These are phyloP conservation scores for Teratosphaeria epicoccoides DNA, from an alignment of 2,329 filamentous ascomycete genomes.

Conservation along the genomic window DNA sequence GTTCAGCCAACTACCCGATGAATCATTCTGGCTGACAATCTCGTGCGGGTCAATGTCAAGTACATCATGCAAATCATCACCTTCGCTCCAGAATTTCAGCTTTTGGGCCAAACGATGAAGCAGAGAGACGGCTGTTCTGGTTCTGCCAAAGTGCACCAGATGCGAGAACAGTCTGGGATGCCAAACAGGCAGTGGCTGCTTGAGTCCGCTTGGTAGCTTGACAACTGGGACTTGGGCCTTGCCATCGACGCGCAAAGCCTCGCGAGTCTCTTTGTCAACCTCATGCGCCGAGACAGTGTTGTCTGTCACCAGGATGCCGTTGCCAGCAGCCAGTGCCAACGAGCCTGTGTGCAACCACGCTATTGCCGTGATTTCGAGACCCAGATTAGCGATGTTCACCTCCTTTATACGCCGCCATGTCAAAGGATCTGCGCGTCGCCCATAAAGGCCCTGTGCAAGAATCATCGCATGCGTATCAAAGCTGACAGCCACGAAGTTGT, in stretches of 20 bases:
- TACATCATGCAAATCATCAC: constrained; percentile 69
- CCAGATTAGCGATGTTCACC: constrained; percentile 16
- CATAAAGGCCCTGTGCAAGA: constrained; percentile 18
- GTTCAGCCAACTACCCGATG: constrained; percentile 21
- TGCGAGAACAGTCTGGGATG: constrained; percentile 86
- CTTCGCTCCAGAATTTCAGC: constrained; percentile 73
- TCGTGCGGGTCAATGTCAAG: constrained; percentile 35
- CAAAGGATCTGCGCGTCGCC: constrained; percentile 7
- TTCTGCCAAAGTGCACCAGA: constrained; percentile 73
- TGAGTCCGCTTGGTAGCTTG: constrained; percentile 40
- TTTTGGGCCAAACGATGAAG: constrained; percentile 61
- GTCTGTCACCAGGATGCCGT: constrained; percentile 79
- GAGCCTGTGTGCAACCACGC: constrained; percentile 73
- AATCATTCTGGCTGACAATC: constrained; percentile 20
- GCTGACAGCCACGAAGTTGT: constrained; percentile 20
- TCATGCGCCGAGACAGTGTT: constrained; percentile 58
- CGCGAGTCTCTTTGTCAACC: constrained; percentile 33
- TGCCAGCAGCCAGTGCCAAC: constrained; percentile 78
- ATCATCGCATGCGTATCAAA: constrained; percentile 15
- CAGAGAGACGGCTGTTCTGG: constrained; percentile 58
- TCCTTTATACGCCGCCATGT: constrained; percentile 17
- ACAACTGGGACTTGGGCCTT: constrained; percentile 5
- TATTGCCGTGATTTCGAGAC: constrained; percentile 13
- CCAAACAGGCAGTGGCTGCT: constrained; percentile 78
- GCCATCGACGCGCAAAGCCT: constrained; percentile 7